These are phyloP conservation scores for Annulohypoxylon nitens DNA, from an alignment of 495 filamentous ascomycete species.

Conservation along the genomic window DNA sequence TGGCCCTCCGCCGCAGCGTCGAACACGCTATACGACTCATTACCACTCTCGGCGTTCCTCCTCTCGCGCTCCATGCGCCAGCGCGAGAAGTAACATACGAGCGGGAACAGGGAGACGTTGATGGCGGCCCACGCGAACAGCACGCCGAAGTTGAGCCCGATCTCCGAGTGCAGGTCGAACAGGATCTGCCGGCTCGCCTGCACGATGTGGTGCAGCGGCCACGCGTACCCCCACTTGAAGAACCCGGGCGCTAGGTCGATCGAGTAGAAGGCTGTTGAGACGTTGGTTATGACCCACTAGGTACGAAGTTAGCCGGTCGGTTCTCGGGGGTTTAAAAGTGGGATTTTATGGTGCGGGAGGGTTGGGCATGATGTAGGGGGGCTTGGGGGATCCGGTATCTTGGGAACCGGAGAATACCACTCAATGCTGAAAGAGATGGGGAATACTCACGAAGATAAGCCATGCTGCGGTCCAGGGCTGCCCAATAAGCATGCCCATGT, in stretches of 20 bases:
- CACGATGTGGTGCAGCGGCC: constrained; percentile 78
- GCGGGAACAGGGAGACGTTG: constrained; percentile 69
- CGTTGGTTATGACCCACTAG: constrained; percentile 78
- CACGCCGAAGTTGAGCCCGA: constrained; percentile 75
- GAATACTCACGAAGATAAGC: constrained; percentile 68
- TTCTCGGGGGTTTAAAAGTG: not conserved
- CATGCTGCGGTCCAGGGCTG: constrained; percentile 76
- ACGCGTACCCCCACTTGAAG: constrained; percentile 77
- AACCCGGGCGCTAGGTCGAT: constrained; percentile 70
- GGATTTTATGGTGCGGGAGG: not conserved
- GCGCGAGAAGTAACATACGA: constrained; percentile 70
- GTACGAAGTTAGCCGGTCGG: constrained; percentile 13
- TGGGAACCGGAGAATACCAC: not conserved
- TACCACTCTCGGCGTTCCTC: constrained; percentile 44
- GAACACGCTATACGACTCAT: constrained; percentile 37
- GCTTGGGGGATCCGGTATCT: not conserved
- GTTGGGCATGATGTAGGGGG: not conserved
- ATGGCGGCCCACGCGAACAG: constrained; percentile 72
- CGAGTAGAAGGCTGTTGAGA: constrained; percentile 73
- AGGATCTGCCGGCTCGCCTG: constrained; percentile 72
- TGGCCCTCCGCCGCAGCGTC: constrained; percentile 31
- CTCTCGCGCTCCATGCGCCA: constrained; percentile 66
- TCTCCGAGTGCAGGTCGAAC: constrained; percentile 72
- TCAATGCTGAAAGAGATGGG: not conserved
- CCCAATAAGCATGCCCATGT: constrained; percentile 77